A percentile compares a stretch with the other conserved stretches of the same genome.
Conservation (phyloP, 306 rosid species). For the Hippophae rhamnoides region DNA sequence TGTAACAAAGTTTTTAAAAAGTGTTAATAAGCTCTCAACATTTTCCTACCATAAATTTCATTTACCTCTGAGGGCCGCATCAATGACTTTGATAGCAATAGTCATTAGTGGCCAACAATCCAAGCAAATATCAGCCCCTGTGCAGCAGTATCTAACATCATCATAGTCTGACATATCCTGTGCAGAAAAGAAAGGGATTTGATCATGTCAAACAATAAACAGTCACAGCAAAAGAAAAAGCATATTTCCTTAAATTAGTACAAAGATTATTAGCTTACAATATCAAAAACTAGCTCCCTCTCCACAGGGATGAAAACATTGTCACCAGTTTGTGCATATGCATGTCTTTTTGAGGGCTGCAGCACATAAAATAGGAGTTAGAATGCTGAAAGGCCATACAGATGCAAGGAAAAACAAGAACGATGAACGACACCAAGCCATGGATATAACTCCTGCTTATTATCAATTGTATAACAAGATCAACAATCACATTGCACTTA, state of each 20-base stretch:
- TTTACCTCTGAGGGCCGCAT: slow-evolving; percentile 69
- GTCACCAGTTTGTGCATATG: slow-evolving; percentile 70
- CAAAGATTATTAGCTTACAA: slow-evolving; percentile 44
- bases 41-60: slow-evolving; percentile 2
- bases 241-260: slow-evolving; percentile 4
- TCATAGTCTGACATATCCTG: slow-evolving; percentile 92
- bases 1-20: slow-evolving; percentile 21
- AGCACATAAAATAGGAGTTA: slow-evolving; percentile 11
- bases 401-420: neutral
- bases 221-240: neutral
- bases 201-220: slow-evolving; percentile 1
- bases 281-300: slow-evolving; percentile 83
- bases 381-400: neutral
- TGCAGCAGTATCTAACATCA: slow-evolving; percentile 90
- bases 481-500: neutral
- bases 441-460: neutral
- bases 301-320: slow-evolving; percentile 73
- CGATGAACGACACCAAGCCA: slow-evolving; percentile 5
- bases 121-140: slow-evolving; percentile 93
- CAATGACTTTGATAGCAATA: slow-evolving; percentile 73
- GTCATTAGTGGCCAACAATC: slow-evolving; percentile 97
- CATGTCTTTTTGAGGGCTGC: slow-evolving; percentile 81
- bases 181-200: slow-evolving; percentile 1
- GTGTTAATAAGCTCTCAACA: neutral
- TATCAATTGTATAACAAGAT: neutral